A percentile compares a stretch with the other conserved stretches of the same genome.
phyloP scores from a whole-genome alignment of 2,329 filamentous ascomycete genomes.

The Zalaria obscura region DNA sequence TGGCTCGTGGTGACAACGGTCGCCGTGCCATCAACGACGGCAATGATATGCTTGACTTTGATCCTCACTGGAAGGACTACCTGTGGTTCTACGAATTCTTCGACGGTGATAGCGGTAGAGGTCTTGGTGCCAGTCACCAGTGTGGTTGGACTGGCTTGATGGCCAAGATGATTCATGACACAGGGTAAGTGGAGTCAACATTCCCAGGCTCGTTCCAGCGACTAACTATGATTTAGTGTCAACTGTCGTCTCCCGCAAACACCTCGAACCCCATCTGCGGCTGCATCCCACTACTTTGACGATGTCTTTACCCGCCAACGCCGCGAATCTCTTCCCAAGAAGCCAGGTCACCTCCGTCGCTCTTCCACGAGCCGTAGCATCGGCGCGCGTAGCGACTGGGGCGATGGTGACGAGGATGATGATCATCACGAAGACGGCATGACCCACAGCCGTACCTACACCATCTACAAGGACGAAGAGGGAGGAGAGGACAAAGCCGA shows the following conservation, averaged over 20 bases:
- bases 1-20: slow-evolving; percentile 70
- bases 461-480: slow-evolving; percentile 40
- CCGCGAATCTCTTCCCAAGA: slow-evolving; percentile 20
- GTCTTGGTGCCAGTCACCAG: slow-evolving; percentile 84
- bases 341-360: slow-evolving; percentile 48
- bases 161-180: slow-evolving; percentile 95
- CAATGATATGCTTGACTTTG: slow-evolving; percentile 75
- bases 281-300: slow-evolving; percentile 89
- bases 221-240: slow-evolving; percentile 45
- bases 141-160: slow-evolving; percentile 94
- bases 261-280: slow-evolving; percentile 69
- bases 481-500: slow-evolving; percentile 15
- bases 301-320: slow-evolving; percentile 59
- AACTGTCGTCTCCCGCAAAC: slow-evolving; percentile 88
- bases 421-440: slow-evolving; percentile 9
- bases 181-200: slow-evolving; percentile 55
- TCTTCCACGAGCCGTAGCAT: slow-evolving; percentile 77
- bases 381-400: slow-evolving; percentile 64
- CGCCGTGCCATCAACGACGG: slow-evolving; percentile 78
- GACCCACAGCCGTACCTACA: slow-evolving; percentile 22
- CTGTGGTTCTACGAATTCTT: slow-evolving; percentile 98
- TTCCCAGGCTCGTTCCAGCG: not conserved
- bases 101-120: slow-evolving; percentile 79
- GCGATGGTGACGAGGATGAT: slow-evolving; percentile 15
- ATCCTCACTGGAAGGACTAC: slow-evolving; percentile 84